Conservation (phyloP, 768 basidiomycete species). For the Suillus weaverae region DNA sequence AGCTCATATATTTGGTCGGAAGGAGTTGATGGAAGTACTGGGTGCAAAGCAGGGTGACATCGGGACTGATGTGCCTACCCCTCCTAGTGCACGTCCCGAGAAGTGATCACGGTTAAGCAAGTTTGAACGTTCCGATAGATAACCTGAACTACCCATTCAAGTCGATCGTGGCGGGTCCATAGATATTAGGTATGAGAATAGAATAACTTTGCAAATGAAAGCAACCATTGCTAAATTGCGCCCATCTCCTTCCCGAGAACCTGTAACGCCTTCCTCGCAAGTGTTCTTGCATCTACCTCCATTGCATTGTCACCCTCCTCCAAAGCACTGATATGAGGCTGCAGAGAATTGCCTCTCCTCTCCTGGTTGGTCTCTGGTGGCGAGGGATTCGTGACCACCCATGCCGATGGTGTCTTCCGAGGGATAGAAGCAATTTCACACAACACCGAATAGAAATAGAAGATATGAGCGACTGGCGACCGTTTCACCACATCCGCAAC, state of each 20-base stretch:
- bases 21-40: slow-evolving; percentile 53
- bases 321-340: slow-evolving; percentile 22
- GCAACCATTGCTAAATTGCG: slow-evolving; percentile 21
- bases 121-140: neutral
- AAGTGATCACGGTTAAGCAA: neutral
- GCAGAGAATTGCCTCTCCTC: slow-evolving; percentile 12
- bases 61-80: slow-evolving; percentile 31
- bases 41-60: slow-evolving; percentile 60
- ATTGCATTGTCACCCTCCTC: slow-evolving; percentile 28
- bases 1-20: slow-evolving; percentile 66
- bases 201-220: neutral
- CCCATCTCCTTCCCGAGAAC: slow-evolving; percentile 79
- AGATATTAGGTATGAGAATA: neutral
- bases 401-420: slow-evolving; percentile 64
- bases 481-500: slow-evolving; percentile 73
- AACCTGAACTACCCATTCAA: neutral
- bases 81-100: slow-evolving; percentile 17
- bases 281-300: slow-evolving; percentile 62
- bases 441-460: slow-evolving; percentile 80
- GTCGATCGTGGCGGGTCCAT: neutral
- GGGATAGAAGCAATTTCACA: slow-evolving; percentile 79
- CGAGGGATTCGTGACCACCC: slow-evolving; percentile 41
- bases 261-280: slow-evolving; percentile 68
- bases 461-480: slow-evolving; percentile 80
- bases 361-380: slow-evolving; percentile 12